Evolutionary conservation across 108 stramenopile species (phyloP), one percentile per base, ranked within the genome.

Genomic region (Skeletonema menzelii): DNA sequence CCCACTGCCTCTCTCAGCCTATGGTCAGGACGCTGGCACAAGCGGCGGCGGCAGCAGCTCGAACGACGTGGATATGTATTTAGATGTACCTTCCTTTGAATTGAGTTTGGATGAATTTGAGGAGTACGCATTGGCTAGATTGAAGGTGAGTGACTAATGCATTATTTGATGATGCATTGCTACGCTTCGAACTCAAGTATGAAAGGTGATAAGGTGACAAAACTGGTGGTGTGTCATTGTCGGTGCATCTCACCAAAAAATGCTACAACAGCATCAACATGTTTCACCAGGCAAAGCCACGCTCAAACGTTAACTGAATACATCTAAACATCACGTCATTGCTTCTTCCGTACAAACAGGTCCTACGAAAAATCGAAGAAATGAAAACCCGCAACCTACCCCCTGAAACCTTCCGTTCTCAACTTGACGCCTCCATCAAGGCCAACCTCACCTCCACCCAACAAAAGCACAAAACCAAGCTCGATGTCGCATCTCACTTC

Each of bases 401-500:
- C 56, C 63, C 56, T 47, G 73, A 82, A 64, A 53, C 82, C 68
- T 77, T 79, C 81, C 77, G 70, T 59, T 61, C 49, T 17, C 65
- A 55, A 40, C 67, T 77, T 59, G 64, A 76, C 65, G 22, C 49
- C 53, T 28, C 74, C 19, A 64, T 83, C 44, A 80, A 83, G 55
- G 32, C 73, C 63, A 55, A 79, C 57, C 62, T 78, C 27, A 88
- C 73, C 56, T 59, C 59, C 34, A 35, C 56, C 61, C 19, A 32
- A 63, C 28, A 82, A 70, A 69, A 67, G 27, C 65, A 56, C 68
- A 78, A 73, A 71, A 53, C 8, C 22, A 53, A 53, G 24, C 49
- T 90, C 63, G 98, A 99, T 76, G 63, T 63, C n/a, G 84, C 92
- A 58, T 97, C 96, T 7, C 98, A 99, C 83, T 98, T 96, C 83